Evolutionary conservation across 371 early-diverging fungal genomes (phyloP).

Genomic region (Mortierella sp.): DNA sequence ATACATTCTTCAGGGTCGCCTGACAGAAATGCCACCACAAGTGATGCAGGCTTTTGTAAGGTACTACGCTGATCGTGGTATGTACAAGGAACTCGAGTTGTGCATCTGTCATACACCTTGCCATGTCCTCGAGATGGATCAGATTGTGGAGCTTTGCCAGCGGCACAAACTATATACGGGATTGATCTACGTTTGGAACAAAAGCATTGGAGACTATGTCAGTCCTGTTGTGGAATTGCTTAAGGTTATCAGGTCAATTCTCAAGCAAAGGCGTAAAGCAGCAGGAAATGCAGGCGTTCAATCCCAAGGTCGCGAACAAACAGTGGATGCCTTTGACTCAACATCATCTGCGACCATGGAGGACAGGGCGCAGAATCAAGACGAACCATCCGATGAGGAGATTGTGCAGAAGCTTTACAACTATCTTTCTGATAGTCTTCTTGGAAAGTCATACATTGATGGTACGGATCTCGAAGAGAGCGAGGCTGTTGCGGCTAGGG

Average conservation of each 20-base stretch:
- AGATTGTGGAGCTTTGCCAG: constrained; percentile 75
- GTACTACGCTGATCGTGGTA: constrained; percentile 67
- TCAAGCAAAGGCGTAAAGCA: constrained; percentile 53
- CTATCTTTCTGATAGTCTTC: constrained; percentile 77
- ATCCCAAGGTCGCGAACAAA: not conserved
- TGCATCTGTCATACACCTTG: constrained; percentile 84
- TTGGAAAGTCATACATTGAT: constrained; percentile 82
- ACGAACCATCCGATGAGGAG: constrained; percentile 40
- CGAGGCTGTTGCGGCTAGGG: constrained; percentile 75
- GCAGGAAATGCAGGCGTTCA: not conserved
- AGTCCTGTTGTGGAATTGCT: constrained; percentile 83
- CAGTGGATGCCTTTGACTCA: not conserved
- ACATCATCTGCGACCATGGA: constrained; percentile 4
- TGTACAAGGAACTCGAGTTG: constrained; percentile 75
- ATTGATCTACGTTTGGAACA: constrained; percentile 84
- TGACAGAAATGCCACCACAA: constrained; percentile 73
- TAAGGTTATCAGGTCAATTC: constrained; percentile 66
- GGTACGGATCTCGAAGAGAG: constrained; percentile 63
- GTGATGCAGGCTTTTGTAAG: constrained; percentile 79
- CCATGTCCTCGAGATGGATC: constrained; percentile 79
- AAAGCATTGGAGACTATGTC: constrained; percentile 83
- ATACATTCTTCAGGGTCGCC: constrained; percentile 70
- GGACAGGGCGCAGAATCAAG: constrained; percentile 12
- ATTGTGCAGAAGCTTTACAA: constrained; percentile 78
- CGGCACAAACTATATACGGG: constrained; percentile 77